Conservation (phyloP, 345 rosid species). For the Syzygium aromaticum region DNA sequence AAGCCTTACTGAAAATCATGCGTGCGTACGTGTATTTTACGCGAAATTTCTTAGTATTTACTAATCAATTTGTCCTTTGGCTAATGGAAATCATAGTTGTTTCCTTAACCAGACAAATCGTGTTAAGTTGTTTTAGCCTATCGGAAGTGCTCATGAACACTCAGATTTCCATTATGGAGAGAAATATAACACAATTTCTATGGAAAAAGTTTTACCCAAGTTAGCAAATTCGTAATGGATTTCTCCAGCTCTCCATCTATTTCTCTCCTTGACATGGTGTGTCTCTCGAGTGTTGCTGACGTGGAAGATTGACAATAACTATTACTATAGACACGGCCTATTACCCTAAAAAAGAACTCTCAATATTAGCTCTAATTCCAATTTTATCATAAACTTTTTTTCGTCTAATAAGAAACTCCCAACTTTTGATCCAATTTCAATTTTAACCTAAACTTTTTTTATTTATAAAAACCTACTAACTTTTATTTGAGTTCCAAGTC, state of each 20-base stretch:
- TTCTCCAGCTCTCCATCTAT: neutral
- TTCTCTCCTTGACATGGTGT: too few species aligned
- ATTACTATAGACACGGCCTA: neutral
- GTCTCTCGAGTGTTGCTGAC: neutral
- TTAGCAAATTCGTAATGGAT: neutral
- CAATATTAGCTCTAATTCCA: too few species aligned
- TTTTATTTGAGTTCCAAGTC: too few species aligned
- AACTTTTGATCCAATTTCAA: too few species aligned
- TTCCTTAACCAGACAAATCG: neutral
- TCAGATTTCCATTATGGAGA: neutral
- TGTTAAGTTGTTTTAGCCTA: neutral
- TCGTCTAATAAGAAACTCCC: too few species aligned
- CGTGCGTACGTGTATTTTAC: neutral
- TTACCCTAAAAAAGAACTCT: too few species aligned
- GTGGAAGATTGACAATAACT: neutral
- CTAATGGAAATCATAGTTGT: neutral
- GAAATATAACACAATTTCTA: neutral
- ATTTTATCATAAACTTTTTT: too few species aligned
- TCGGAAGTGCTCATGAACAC: neutral
- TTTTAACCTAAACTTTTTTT: too few species aligned
- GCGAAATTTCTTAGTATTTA: neutral
- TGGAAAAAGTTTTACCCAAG: neutral
- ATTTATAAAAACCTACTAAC: too few species aligned
- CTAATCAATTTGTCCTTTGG: neutral
- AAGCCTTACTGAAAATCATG: neutral